These are phyloP conservation scores for Phytophthora aleatoria DNA, from an alignment of 352 stramenopile genomes.

Conservation along the genomic window DNA sequence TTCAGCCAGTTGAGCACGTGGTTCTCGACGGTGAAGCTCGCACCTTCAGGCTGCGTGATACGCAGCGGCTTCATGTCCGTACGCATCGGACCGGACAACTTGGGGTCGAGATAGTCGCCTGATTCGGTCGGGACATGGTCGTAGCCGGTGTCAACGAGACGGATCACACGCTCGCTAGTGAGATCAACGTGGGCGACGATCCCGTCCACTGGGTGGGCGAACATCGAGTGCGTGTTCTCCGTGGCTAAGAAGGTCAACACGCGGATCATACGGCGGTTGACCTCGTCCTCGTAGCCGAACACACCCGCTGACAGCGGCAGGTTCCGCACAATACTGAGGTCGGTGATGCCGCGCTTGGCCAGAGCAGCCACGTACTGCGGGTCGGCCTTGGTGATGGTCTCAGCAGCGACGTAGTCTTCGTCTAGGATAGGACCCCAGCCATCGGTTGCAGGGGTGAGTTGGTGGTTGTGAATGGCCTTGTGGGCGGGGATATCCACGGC, in stretches of 20 bases:
- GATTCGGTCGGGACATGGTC: slow-evolving; percentile 33
- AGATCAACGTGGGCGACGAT: slow-evolving; percentile 46
- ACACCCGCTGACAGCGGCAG: slow-evolving; percentile 39
- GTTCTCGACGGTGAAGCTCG: slow-evolving; percentile 66
- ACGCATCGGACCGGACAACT: slow-evolving; percentile 37
- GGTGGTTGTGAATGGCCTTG: slow-evolving; percentile 28
- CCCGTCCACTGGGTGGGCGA: slow-evolving; percentile 45
- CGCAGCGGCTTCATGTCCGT: slow-evolving; percentile 58
- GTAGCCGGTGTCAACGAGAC: slow-evolving; percentile 44
- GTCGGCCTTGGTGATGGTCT: slow-evolving; percentile 43
- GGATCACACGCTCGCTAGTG: slow-evolving; percentile 36
- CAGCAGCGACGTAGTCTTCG: slow-evolving; percentile 42
- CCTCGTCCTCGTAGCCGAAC: slow-evolving; percentile 41
- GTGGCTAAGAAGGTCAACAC: slow-evolving; percentile 43
- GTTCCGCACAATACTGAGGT: slow-evolving; percentile 36
- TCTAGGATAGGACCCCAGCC: slow-evolving; percentile 47
- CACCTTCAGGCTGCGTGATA: slow-evolving; percentile 72
- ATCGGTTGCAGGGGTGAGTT: slow-evolving; percentile 36
- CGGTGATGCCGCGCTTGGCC: slow-evolving; percentile 39
- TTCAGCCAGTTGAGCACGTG: slow-evolving; percentile 79
- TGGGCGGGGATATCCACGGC: slow-evolving; percentile 35
- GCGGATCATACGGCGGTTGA: slow-evolving; percentile 43
- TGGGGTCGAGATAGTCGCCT: slow-evolving; percentile 35
- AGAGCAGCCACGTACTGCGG: slow-evolving; percentile 37
- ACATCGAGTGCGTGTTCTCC: slow-evolving; percentile 47